Evolutionary conservation across 1,139 yeast genomes (phyloP).

Genomic region (Nakaseomyces uthaithaninus): DNA sequence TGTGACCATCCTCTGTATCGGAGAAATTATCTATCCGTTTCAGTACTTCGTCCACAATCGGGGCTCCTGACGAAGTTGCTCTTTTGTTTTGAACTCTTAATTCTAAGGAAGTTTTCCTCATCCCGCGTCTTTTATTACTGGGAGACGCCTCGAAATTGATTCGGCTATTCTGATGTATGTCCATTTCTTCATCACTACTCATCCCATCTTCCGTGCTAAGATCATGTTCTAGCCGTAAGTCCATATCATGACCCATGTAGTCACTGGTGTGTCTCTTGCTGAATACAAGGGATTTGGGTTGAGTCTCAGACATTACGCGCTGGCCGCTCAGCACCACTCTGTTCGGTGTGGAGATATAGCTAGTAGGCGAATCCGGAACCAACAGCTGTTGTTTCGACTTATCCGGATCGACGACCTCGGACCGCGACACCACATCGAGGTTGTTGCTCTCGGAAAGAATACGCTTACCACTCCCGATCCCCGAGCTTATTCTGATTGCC

Average conservation of each 20-base stretch:
- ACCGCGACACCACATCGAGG: slow-evolving; percentile 31
- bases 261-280: not conserved
- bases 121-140: not conserved
- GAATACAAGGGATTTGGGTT: slow-evolving; percentile 7
- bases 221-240: not conserved
- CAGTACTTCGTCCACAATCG: slow-evolving; percentile 3
- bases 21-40: slow-evolving; percentile 5
- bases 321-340: slow-evolving; percentile 29
- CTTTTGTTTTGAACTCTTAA: slow-evolving; percentile 1
- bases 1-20: slow-evolving; percentile 3
- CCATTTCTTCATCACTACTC: not conserved
- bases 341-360: slow-evolving; percentile 27
- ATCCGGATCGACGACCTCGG: slow-evolving; percentile 33
- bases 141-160: not conserved
- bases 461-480: slow-evolving; percentile 27
- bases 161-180: not conserved
- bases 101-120: not conserved
- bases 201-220: not conserved
- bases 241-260: not conserved
- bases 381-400: slow-evolving; percentile 29
- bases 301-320: slow-evolving; percentile 27
- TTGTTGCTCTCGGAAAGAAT: slow-evolving; percentile 17
- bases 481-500: slow-evolving; percentile 33
- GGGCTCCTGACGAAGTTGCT: not conserved
- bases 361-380: slow-evolving; percentile 25